phyloP scores from a whole-genome alignment of 2,329 filamentous ascomycete genomes.

The Nemania sp. region DNA sequence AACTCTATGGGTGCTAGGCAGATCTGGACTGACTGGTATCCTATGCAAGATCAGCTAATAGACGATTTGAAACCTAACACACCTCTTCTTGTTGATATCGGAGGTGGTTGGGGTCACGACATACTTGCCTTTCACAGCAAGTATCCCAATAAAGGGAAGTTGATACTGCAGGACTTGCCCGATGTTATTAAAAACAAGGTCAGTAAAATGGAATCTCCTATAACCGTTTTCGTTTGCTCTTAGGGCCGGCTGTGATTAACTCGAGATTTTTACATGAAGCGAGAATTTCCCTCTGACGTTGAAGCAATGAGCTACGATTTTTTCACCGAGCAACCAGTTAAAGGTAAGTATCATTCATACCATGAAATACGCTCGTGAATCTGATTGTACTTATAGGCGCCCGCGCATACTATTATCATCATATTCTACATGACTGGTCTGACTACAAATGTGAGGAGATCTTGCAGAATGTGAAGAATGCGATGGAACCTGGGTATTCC shows the following conservation, averaged over 20 bases:
- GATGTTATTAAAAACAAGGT: conserved; percentile 31
- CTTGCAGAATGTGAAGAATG: conserved; percentile 34
- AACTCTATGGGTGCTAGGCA: conserved; percentile 36
- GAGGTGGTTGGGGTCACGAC: conserved; percentile 39
- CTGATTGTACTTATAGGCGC: conserved; percentile 34
- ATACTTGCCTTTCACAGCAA: conserved; percentile 33
- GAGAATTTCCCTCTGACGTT: conserved; percentile 30
- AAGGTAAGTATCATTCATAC: conserved; percentile 33
- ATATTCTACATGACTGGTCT: conserved; percentile 46
- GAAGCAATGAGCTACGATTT: conserved; percentile 44
- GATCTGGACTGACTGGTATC: conserved; percentile 37
- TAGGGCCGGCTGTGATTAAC: background rate
- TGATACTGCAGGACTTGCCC: conserved; percentile 39
- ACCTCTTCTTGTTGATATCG: conserved; percentile 40
- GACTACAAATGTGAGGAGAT: conserved; percentile 42
- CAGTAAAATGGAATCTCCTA: background rate
- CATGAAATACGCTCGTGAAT: background rate
- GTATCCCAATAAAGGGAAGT: conserved; percentile 31
- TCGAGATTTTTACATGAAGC: background rate
- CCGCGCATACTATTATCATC: conserved; percentile 38
- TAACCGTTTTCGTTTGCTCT: background rate
- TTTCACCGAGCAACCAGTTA: conserved; percentile 42
- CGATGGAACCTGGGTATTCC: conserved; percentile 43
- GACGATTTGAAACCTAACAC: conserved; percentile 27
- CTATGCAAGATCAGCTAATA: conserved; percentile 37